phyloP scores from a whole-genome alignment of 2,329 filamentous ascomycete species.

The Neospermospora avenae region DNA sequence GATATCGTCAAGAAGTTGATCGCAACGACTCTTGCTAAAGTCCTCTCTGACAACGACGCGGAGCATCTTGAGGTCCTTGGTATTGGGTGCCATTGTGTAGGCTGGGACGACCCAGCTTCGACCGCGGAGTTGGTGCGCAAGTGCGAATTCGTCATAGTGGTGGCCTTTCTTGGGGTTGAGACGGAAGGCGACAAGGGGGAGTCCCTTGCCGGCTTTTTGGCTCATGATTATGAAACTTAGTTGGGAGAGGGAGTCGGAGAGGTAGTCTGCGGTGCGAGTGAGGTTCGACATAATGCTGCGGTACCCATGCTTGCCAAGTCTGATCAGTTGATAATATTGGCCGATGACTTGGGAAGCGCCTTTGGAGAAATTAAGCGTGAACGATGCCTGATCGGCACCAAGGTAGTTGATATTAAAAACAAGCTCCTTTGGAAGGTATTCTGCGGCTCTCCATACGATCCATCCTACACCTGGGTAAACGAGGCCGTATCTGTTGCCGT shows the following conservation, averaged over 20 bases:
- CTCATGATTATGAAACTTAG: conserved; percentile 89
- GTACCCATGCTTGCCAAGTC: conserved; percentile 90
- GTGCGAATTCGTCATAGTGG: conserved; percentile 69
- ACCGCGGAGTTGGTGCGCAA: conserved; percentile 81
- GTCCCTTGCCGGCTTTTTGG: conserved; percentile 68
- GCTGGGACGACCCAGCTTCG: conserved; percentile 92
- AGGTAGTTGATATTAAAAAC: conserved; percentile 99
- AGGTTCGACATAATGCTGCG: conserved; percentile 91
- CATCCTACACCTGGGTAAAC: conserved; percentile 93
- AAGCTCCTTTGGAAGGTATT: conserved; percentile 79
- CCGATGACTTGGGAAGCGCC: conserved; percentile 92
- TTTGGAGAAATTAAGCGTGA: conserved; percentile 97
- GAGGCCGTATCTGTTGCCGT: conserved; percentile 50
- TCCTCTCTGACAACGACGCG: conserved; percentile 91
- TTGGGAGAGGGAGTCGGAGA: conserved; percentile 67
- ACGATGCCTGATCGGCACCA: conserved; percentile 89
- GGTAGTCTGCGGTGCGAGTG: conserved; percentile 84
- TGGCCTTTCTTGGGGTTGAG: conserved; percentile 56
- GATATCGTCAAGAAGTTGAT: conserved; percentile 74
- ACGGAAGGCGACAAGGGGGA: conserved; percentile 89
- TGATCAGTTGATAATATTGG: conserved; percentile 96
- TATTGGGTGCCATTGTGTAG: conserved; percentile 82
- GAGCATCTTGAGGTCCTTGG: conserved; percentile 81
- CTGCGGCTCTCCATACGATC: conserved; percentile 82
- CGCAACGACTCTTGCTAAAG: conserved; percentile 79